These are phyloP conservation scores for Mortierella polycephala DNA, from an alignment of 371 early-diverging fungal species.

Conservation along the genomic window DNA sequence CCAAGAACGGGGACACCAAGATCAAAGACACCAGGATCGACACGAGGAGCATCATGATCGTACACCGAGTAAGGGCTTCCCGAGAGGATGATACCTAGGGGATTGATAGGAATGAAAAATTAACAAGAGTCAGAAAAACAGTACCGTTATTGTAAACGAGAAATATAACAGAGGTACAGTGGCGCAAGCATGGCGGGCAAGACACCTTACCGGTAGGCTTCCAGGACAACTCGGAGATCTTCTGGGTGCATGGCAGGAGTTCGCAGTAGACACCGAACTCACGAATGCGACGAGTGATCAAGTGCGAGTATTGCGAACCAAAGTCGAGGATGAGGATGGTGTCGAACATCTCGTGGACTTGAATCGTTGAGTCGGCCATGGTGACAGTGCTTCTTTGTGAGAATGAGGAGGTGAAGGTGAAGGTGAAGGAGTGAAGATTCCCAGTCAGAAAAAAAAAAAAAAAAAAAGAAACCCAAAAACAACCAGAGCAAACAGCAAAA, in stretches of 20 bases:
- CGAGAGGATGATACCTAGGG: conserved; percentile 85
- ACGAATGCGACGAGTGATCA: conserved; percentile 96
- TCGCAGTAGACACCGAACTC: conserved; percentile 98
- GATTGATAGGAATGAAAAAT: not conserved
- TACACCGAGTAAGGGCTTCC: conserved; percentile 97
- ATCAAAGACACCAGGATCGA: conserved; percentile 90
- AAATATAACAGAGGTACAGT: not conserved
- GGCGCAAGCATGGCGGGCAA: not conserved
- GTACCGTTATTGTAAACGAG: not conserved
- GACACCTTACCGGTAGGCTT: conserved; percentile 86
- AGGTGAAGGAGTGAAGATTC: conserved; percentile 22
- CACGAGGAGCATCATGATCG: conserved; percentile 94
- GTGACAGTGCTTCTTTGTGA: conserved; percentile 10
- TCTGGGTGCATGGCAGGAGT: conserved; percentile 95
- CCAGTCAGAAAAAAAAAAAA: conserved; percentile 24
- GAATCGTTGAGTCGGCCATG: conserved; percentile 59
- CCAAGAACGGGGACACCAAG: conserved; percentile 94
- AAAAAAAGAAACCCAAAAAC: conserved; percentile 16
- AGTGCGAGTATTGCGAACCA: conserved; percentile 98
- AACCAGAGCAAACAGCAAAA: conserved; percentile 22
- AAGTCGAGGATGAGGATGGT: conserved; percentile 98
- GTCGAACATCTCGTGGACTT: conserved; percentile 86
- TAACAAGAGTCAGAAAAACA: not conserved
- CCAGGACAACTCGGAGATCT: conserved; percentile 91
- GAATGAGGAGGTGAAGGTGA: conserved; percentile 10